A percentile compares a stretch with the other conserved stretches of the same genome.
phyloP scores from a whole-genome alignment of 305 asterid species.

The Andrographis paniculata region DNA sequence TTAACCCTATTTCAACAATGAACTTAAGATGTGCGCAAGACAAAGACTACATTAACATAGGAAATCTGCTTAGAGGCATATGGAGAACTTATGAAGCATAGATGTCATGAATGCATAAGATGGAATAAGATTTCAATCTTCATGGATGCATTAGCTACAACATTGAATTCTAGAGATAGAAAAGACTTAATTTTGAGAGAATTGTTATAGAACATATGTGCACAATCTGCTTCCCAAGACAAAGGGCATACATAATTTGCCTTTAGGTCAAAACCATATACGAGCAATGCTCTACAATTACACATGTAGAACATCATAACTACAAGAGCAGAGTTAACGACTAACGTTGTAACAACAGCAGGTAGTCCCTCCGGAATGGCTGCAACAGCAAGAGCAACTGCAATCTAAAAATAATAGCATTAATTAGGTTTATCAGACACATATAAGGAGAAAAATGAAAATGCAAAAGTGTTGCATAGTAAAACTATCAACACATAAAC shows the following conservation, averaged over 20 bases:
- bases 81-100: too few relatives aligned
- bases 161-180: not conserved
- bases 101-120: too few relatives aligned
- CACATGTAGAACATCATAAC: conserved; percentile 10
- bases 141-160: not conserved
- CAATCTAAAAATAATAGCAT: conserved; percentile 54
- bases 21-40: too few relatives aligned
- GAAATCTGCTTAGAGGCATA: too few relatives aligned
- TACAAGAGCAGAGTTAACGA: conserved; percentile 22
- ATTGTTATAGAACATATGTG: not conserved
- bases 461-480: conserved; percentile 3
- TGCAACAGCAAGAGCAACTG: conserved; percentile 99
- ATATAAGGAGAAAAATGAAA: conserved; percentile 5
- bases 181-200: too few relatives aligned
- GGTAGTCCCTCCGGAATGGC: conserved; percentile 99
- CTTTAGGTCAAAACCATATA: too few relatives aligned
- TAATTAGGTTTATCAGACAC: conserved; percentile 17
- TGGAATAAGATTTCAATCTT: not conserved
- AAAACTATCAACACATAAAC: conserved; percentile 5
- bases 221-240: conserved; percentile 6
- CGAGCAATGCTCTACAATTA: too few relatives aligned
- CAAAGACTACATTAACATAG: too few relatives aligned
- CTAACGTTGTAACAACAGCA: conserved; percentile 98
- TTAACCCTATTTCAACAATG: too few relatives aligned
- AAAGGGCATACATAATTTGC: too few relatives aligned